Evolutionary conservation across 441 rosid genomes (phyloP), one percentile per base, ranked within the genome.

Genomic region (Pelargonium fulgidum): DNA sequence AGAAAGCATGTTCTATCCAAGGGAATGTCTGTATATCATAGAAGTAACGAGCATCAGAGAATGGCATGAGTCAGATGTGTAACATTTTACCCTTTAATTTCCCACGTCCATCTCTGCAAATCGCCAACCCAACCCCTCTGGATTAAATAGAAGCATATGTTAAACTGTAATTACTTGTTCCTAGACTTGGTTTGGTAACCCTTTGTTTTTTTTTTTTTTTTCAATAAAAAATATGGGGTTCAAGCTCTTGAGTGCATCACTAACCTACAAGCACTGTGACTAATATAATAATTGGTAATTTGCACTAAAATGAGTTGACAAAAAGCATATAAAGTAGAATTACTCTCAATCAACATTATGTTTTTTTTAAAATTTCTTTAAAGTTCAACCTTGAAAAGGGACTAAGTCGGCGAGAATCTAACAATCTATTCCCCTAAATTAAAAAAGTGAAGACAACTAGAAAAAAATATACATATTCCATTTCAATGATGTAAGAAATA

Each of bases 401-500:
- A 33, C 39, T 33, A 33, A 33, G 39, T 33, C 39, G 5, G 39
- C 7, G 39, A 33, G 39, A 33, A 33, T 33, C 39, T 33, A 59
- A 14, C 36, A 22, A 10, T 13, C 29, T 22, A 9, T 59, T 22
- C 11, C 22, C 33, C 64, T 59, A 59, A 59, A 59, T 59, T 20
- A 22, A 33, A 59, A 66, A 62, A 14, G 65, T 13, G 47, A 70
- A 70, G n/a, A 68, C 41, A 20, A 68, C 69, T 58, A 64, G 22
- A 36, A 6, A 68, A 2, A 47, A 50, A 33, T 12, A 59, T 11
- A 59, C 33, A 59, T 8, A 10, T 59, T 20, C 10, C 33, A 59
- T 59, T 59, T 59, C n/a, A 59, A 20, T 10, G 64, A 59, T 59
- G 17, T 10, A 59, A 59, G 64, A 59, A 20, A 13, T 42, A 68